Evolutionary conservation across 2,329 filamentous ascomycete species (phyloP).

Genomic region (Acephala macrosclerotiorum): DNA sequence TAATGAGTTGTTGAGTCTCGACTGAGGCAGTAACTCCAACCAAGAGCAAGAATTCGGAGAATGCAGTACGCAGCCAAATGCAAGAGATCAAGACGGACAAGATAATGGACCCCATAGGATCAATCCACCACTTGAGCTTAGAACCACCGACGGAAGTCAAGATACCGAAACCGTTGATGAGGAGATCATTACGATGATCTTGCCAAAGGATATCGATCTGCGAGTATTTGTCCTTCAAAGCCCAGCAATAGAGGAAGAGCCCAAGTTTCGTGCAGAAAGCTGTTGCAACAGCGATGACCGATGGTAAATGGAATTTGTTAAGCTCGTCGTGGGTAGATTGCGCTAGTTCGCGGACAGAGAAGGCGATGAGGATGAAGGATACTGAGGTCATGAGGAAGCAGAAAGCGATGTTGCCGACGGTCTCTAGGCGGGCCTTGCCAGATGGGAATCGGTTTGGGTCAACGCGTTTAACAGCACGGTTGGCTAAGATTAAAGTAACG

Average conservation of each 20-base stretch:
- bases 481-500: slow-evolving; percentile 83
- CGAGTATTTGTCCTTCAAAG: slow-evolving; percentile 87
- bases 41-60: slow-evolving; percentile 86
- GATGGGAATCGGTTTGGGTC: slow-evolving; percentile 88
- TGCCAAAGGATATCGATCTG: slow-evolving; percentile 95
- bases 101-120: slow-evolving; percentile 88
- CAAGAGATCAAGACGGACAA: slow-evolving; percentile 79
- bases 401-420: slow-evolving; percentile 94
- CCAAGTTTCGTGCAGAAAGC: slow-evolving; percentile 85
- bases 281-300: slow-evolving; percentile 82
- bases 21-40: slow-evolving; percentile 89
- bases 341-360: slow-evolving; percentile 77
- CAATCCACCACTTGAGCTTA: slow-evolving; percentile 93
- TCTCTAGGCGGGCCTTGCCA: slow-evolving; percentile 93
- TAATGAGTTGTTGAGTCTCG: slow-evolving; percentile 90
- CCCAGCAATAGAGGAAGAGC: slow-evolving; percentile 92
- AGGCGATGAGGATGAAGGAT: slow-evolving; percentile 89
- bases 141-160: slow-evolving; percentile 89
- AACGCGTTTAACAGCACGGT: slow-evolving; percentile 87
- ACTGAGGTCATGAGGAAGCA: slow-evolving; percentile 96
- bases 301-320: slow-evolving; percentile 78
- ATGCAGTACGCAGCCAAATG: slow-evolving; percentile 87
- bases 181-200: slow-evolving; percentile 95
- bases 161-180: slow-evolving; percentile 94
- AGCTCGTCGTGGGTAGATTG: slow-evolving; percentile 53